phyloP scores from a whole-genome alignment of 106 monocot genomes.

The Posidonia australis region DNA sequence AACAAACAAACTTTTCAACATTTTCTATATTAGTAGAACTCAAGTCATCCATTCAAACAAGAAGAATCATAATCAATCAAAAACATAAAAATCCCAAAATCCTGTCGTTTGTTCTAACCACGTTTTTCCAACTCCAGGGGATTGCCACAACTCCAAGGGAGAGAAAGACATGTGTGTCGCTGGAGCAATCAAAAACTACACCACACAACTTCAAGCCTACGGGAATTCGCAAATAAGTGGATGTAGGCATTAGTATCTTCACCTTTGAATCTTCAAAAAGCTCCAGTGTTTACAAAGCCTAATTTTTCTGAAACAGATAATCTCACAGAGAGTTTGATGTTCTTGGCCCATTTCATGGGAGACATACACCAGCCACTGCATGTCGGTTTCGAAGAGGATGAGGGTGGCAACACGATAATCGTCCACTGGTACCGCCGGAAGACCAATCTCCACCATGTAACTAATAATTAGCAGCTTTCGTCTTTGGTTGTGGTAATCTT shows the following conservation, averaged over 20 bases:
- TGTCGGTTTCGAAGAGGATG: constrained; percentile 37
- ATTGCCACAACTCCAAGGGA: constrained; percentile 49
- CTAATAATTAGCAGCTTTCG: not conserved
- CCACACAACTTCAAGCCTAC: constrained; percentile 41
- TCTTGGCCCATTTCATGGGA: constrained; percentile 78
- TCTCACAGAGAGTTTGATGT: constrained; percentile 74
- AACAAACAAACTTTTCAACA: too few relatives aligned
- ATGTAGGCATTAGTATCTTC: constrained; percentile 18
- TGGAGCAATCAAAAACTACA: constrained; percentile 90
- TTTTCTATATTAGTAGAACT: too few relatives aligned
- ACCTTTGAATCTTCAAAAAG: not conserved
- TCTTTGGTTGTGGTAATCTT: too few relatives aligned
- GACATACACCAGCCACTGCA: constrained; percentile 86
- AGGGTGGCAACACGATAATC: constrained; percentile 72
- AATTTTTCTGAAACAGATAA: constrained; percentile 34
- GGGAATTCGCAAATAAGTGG: constrained; percentile 27
- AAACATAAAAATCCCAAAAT: too few relatives aligned
- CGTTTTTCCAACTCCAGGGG: constrained; percentile 32
- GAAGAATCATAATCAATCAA: too few relatives aligned
- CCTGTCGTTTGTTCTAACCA: too few relatives aligned
- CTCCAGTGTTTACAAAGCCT: not conserved
- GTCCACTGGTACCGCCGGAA: constrained; percentile 63
- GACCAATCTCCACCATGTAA: constrained; percentile 69
- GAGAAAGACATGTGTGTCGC: constrained; percentile 48
- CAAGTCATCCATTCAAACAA: too few relatives aligned